Conservation (phyloP, 116 monocot species). For the Posidonia oceanica region DNA sequence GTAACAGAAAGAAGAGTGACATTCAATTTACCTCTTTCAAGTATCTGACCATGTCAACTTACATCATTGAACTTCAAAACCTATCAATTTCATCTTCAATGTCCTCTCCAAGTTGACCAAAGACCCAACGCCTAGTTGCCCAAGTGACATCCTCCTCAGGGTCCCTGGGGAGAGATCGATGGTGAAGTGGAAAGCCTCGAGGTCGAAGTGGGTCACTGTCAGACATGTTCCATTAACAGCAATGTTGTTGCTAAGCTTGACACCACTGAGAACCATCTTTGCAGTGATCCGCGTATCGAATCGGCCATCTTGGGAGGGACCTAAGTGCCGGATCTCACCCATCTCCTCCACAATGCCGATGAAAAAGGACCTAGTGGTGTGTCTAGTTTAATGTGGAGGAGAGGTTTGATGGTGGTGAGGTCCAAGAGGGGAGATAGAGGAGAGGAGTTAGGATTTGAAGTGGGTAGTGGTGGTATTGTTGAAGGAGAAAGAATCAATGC, state of each 20-base stretch:
- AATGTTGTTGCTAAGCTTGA: conserved; percentile 77
- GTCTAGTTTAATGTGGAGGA: no score
- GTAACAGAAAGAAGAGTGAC: no score
- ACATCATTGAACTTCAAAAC: no score
- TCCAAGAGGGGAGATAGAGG: neutral
- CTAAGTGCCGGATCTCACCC: conserved; percentile 45
- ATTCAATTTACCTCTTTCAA: no score
- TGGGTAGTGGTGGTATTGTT: neutral
- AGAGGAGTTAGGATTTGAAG: neutral
- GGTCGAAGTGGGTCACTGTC: conserved; percentile 62
- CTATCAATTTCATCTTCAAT: no score
- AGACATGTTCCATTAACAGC: conserved; percentile 88
- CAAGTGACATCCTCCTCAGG: conserved; percentile 60
- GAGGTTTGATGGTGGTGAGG: neutral
- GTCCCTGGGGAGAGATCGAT: conserved; percentile 87
- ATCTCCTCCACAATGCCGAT: conserved; percentile 97
- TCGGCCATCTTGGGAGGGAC: conserved; percentile 39
- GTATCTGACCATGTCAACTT: no score
- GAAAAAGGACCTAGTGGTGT: conserved; percentile 41
- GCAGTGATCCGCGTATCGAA: conserved; percentile 54
- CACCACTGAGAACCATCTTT: conserved; percentile 37
- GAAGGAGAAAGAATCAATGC: no score
- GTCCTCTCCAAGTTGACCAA: conserved; percentile 83
- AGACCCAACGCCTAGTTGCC: conserved; percentile 25
- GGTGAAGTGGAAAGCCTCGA: conserved; percentile 28